These are phyloP conservation scores for Vitis rupestris DNA, from an alignment of 164 flowering plant genomes.

Conservation along the genomic window DNA sequence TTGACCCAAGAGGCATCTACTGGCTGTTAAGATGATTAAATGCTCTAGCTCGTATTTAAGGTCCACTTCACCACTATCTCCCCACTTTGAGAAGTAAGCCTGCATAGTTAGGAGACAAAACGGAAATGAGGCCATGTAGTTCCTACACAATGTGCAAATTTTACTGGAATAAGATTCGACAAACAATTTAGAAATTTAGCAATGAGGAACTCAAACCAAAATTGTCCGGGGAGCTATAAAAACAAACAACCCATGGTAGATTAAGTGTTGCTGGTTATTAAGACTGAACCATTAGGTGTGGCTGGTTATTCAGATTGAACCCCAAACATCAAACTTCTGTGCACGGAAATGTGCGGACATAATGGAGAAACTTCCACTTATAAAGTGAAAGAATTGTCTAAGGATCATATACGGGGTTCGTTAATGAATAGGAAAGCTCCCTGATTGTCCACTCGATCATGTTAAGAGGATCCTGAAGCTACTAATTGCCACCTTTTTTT, in stretches of 20 bases:
- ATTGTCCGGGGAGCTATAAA: background rate
- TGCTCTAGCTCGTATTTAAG: conserved; percentile 90
- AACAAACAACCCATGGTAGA: too few relatives aligned
- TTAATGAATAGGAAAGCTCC: too few relatives aligned
- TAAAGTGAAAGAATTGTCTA: background rate
- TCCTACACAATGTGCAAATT: too few relatives aligned
- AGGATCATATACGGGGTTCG: too few relatives aligned
- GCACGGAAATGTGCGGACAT: background rate
- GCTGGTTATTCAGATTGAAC: too few relatives aligned
- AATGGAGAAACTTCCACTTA: background rate
- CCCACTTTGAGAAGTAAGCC: conserved; percentile 98
- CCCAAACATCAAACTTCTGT: background rate
- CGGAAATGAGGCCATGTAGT: too few relatives aligned
- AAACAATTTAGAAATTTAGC: background rate
- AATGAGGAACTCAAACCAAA: background rate
- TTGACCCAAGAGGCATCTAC: conserved; percentile 87
- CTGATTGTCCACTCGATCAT: too few relatives aligned
- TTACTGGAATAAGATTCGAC: background rate
- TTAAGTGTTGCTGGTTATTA: too few relatives aligned
- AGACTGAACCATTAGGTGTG: too few relatives aligned
- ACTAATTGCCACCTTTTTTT: too few relatives aligned
- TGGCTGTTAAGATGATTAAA: conserved; percentile 91
- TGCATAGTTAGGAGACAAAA: conserved; percentile 16
- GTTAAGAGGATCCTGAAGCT: too few relatives aligned
- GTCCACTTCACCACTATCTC: conserved; percentile 87